Evolutionary conservation across 208 protist genomes (phyloP), one percentile per base, ranked within the genome.

Genomic region (Leishmania martiniquensis): DNA sequence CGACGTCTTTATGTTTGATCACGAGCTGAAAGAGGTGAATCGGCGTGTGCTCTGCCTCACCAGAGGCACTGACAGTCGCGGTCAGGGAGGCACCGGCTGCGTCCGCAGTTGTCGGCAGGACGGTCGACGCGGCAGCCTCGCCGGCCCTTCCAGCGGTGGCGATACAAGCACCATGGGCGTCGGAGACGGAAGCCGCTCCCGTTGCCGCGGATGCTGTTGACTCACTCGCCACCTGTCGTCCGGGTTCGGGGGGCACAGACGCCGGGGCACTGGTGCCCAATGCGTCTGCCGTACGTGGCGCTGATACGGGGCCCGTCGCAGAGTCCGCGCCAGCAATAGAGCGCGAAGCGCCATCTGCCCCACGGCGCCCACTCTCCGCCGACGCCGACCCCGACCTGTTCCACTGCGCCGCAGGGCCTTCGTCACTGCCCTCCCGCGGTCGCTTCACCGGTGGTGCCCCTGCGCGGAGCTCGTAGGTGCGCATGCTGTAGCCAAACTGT

Each of bases 1-100:
- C 82, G 22, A 94, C 86, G 74, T 96, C 89, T 71, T 95, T 95
- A 89, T 97, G 94, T 72, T 97, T 97, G 62, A 97, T 88, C 32
- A 97, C 87, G 20, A 97, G 82, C 55, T 97, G 94, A 51, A 90
- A 96, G 32, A 97, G 85, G 52, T 95, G 90, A 42, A 89, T 81
- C 17, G 71, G 68, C 12, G 37, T n/a, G 10, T 34, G 49, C 65
- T 51, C 65, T 20, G 37, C 25, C 22, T 7, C 20, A 59, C 63
- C 72, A 13, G 52, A 57, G 45, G 62, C 47, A 9, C 29, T 9
- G 6, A 51, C 54, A 39, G 22, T 75, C 29, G 65, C 74, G 9
- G 54, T 25, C n/a, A 32, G 29, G 6, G 63, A 69, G 10, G 45
- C 73, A 4, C 47, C 29, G 5, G 39, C 0, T 12, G 20, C 52